Conservation (phyloP, 2,329 filamentous ascomycete genomes). For the Ceratocystis variospora region DNA sequence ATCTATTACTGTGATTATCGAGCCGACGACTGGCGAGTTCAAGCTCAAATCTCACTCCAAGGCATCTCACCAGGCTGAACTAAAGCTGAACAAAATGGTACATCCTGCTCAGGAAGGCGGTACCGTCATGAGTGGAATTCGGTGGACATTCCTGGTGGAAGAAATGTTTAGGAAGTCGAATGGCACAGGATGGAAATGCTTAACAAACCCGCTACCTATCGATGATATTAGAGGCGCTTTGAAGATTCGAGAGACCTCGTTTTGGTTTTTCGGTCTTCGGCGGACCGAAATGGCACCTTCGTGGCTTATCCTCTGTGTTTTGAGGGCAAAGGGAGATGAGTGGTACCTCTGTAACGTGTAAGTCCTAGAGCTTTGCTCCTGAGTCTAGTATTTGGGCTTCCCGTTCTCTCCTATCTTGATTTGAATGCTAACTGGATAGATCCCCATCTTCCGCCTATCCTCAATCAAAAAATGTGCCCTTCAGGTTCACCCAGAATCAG, state of each 20-base stretch:
- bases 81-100: constrained; percentile 46
- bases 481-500: constrained; percentile 5
- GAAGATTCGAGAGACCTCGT: constrained; percentile 46
- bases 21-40: constrained; percentile 65
- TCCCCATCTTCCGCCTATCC: not conserved
- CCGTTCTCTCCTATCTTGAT: not conserved
- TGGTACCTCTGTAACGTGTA: constrained; percentile 65
- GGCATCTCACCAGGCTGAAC: constrained; percentile 44
- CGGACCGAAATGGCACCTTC: constrained; percentile 55
- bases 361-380: constrained; percentile 24
- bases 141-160: constrained; percentile 47
- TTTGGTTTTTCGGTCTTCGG: constrained; percentile 54
- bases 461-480: not conserved
- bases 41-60: constrained; percentile 52
- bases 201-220: constrained; percentile 35
- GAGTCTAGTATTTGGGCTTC: not conserved
- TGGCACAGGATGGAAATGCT: constrained; percentile 49
- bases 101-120: constrained; percentile 46
- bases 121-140: constrained; percentile 43
- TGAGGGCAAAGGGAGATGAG: constrained; percentile 58
- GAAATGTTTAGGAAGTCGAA: constrained; percentile 47
- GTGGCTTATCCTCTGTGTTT: constrained; percentile 60
- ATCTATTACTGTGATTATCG: constrained; percentile 42
- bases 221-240: constrained; percentile 47
- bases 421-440: not conserved